phyloP scores from a whole-genome alignment of 192 early-diverging fungal species.

The Entrophospora sp. region DNA sequence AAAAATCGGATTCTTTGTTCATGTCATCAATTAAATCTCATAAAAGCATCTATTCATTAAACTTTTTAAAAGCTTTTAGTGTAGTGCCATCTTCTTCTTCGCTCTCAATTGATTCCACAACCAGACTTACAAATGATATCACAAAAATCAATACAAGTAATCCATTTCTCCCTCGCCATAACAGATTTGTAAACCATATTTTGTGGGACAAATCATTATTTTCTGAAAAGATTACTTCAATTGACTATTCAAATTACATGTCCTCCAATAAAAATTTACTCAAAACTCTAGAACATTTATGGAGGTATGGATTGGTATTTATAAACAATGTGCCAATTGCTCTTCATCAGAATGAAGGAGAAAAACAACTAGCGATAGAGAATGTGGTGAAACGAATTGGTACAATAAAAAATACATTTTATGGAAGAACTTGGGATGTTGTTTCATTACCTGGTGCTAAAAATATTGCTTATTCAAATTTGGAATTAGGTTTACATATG shows the following conservation, averaged over 20 bases:
- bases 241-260: no score
- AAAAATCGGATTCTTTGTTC: no score
- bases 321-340: slow-evolving; percentile 52
- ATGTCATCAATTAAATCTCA: slow-evolving; percentile 2
- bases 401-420: slow-evolving; percentile 62
- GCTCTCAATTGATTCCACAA: no score
- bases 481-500: slow-evolving; percentile 79
- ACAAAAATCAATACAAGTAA: no score
- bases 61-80: slow-evolving; percentile 26
- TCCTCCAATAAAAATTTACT: slow-evolving; percentile 42
- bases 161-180: no score
- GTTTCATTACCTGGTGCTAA: slow-evolving; percentile 62
- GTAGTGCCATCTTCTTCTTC: no score
- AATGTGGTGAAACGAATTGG: slow-evolving; percentile 58
- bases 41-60: slow-evolving; percentile 26
- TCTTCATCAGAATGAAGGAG: not conserved
- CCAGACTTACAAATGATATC: no score
- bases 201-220: no score
- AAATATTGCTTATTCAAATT: slow-evolving; percentile 79
- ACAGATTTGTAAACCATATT: slow-evolving; percentile 39
- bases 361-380: slow-evolving; percentile 24
- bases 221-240: no score
- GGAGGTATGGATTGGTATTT: slow-evolving; percentile 61
- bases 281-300: slow-evolving; percentile 45
- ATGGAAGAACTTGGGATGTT: slow-evolving; percentile 71